These are phyloP conservation scores for Fallopia convolvulus DNA, from an alignment of 148 eudicot genomes.

Conservation along the genomic window DNA sequence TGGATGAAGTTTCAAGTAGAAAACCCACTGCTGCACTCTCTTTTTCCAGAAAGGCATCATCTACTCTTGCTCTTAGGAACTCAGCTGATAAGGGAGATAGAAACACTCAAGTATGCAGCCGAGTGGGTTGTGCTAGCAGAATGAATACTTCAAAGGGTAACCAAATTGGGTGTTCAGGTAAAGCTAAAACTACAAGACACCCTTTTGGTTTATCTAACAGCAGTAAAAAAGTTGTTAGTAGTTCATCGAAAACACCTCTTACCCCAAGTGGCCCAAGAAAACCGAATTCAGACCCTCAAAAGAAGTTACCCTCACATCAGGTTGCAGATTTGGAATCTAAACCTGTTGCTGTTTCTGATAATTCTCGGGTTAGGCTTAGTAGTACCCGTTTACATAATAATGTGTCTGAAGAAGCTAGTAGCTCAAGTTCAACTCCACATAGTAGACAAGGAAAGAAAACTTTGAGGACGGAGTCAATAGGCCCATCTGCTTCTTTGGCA, in stretches of 20 bases:
- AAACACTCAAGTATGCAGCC: slow-evolving; percentile 57
- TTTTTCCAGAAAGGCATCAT: slow-evolving; percentile 32
- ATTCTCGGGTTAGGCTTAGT: slow-evolving; percentile 19
- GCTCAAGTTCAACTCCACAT: slow-evolving; percentile 34
- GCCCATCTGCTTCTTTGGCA: slow-evolving; percentile 31
- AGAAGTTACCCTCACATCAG: slow-evolving; percentile 23
- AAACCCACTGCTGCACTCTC: slow-evolving; percentile 38
- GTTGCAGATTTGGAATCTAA: slow-evolving; percentile 37
- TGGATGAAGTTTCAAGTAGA: slow-evolving; percentile 50
- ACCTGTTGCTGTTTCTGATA: slow-evolving; percentile 20
- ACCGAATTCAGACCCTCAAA: slow-evolving; percentile 24
- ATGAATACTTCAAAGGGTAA: slow-evolving; percentile 22
- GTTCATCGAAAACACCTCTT: slow-evolving; percentile 32
- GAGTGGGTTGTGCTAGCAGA: slow-evolving; percentile 75
- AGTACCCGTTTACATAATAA: slow-evolving; percentile 18
- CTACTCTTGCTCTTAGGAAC: slow-evolving; percentile 34
- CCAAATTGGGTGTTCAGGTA: slow-evolving; percentile 26
- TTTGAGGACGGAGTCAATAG: slow-evolving; percentile 26
- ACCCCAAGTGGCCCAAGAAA: slow-evolving; percentile 25
- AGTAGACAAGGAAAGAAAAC: slow-evolving; percentile 29
- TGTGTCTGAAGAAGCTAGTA: slow-evolving; percentile 20
- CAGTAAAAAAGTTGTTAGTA: slow-evolving; percentile 42
- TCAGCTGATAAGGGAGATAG: slow-evolving; percentile 33
- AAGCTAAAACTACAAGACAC: slow-evolving; percentile 32
- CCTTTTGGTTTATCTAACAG: slow-evolving; percentile 33